Evolutionary conservation across 805 yeast genomes (phyloP).

Genomic region (Groenewaldozyma salmanticensis): DNA sequence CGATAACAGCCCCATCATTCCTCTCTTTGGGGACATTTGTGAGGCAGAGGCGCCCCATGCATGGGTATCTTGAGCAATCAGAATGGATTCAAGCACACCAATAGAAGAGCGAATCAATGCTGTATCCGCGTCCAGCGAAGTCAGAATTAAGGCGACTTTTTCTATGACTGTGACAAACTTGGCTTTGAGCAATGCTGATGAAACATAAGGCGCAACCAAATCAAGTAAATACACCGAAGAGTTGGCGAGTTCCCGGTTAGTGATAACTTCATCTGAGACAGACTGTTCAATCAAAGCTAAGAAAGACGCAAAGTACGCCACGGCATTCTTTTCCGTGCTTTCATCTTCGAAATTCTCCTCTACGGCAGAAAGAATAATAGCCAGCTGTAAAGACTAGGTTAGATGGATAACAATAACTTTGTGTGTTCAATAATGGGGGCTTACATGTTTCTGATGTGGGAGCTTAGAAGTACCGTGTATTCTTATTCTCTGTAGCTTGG

Average conservation of each 20-base stretch:
- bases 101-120: conserved; percentile 74
- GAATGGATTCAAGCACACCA: conserved; percentile 73
- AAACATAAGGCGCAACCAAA: conserved; percentile 62
- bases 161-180: conserved; percentile 72
- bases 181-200: conserved; percentile 56
- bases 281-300: conserved; percentile 74
- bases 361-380: conserved; percentile 75
- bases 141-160: conserved; percentile 71
- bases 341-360: conserved; percentile 78
- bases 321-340: conserved; percentile 48
- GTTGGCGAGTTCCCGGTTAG: conserved; percentile 57
- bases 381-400: conserved; percentile 41
- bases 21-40: conserved; percentile 61
- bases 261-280: conserved; percentile 37
- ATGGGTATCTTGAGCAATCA: conserved; percentile 68
- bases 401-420: not conserved
- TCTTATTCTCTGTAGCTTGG: conserved; percentile 37
- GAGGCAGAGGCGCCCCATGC: conserved; percentile 52
- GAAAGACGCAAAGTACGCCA: conserved; percentile 79
- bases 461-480: conserved; percentile 67
- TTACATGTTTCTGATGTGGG: conserved; percentile 67
- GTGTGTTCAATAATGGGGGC: conserved; percentile 4
- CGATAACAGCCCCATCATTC: conserved; percentile 66
- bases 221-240: conserved; percentile 76
- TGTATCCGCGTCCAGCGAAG: conserved; percentile 61